Percentiles rank a stretch among this genome's conserved stretches.
Evolutionary conservation across 2,329 filamentous ascomycete species (phyloP).

Genomic region (Verticillium tricorpus): DNA sequence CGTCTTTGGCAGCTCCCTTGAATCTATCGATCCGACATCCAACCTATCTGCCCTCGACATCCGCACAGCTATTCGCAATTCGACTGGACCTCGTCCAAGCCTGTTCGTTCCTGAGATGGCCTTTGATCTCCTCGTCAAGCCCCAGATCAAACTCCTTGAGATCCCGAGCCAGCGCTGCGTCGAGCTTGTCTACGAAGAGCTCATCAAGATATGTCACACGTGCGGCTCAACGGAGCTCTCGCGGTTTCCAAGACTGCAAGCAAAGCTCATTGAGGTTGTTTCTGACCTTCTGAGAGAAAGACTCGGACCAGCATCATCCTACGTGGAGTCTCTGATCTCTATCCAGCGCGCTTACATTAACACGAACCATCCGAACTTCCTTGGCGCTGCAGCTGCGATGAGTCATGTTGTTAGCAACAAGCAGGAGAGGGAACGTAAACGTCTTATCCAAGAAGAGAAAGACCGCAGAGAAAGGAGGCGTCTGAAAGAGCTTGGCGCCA

Average conservation of each 20-base stretch:
- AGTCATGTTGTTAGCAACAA: conserved; percentile 92
- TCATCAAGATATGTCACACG: conserved; percentile 99
- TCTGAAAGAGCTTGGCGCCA: conserved; percentile 78
- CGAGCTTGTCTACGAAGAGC: conserved; percentile 95
- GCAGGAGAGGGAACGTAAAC: conserved; percentile 88
- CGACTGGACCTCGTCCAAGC: conserved; percentile 90
- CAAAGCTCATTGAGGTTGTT: conserved; percentile 95
- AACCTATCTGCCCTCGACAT: conserved; percentile 95
- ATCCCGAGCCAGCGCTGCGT: conserved; percentile 94
- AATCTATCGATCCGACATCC: conserved; percentile 91
- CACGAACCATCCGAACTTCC: conserved; percentile 98
- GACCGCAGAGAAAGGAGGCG: conserved; percentile 80
- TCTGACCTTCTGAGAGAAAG: conserved; percentile 92
- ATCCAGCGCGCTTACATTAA: conserved; percentile 99
- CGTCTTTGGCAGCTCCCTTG: conserved; percentile 92
- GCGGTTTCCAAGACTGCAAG: conserved; percentile 87
- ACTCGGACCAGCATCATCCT: conserved; percentile 80
- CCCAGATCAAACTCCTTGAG: conserved; percentile 95
- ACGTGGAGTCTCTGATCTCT: conserved; percentile 94
- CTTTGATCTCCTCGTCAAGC: conserved; percentile 95
- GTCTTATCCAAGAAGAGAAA: conserved; percentile 73
- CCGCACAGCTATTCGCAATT: conserved; percentile 95
- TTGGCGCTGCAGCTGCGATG: conserved; percentile 95
- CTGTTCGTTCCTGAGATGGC: conserved; percentile 97
- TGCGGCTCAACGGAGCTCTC: conserved; percentile 93